phyloP scores from a whole-genome alignment of 2,329 filamentous ascomycete species.

The Botrytis sinoallii region DNA sequence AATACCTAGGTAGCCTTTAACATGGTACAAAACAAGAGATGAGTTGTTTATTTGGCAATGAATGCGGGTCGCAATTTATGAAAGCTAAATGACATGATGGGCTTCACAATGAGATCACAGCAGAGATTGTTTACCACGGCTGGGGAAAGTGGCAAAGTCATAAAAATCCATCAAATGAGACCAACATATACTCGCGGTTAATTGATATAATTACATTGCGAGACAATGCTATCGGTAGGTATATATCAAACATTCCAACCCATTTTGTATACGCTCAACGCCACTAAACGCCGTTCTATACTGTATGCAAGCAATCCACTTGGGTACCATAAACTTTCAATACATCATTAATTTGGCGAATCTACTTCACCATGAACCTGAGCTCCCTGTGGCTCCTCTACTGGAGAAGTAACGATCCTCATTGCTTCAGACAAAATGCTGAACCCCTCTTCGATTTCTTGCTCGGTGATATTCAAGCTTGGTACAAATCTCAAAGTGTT shows the following conservation, averaged over 20 bases:
- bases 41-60: neutral
- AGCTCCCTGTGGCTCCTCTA: conserved; percentile 24
- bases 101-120: neutral
- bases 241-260: neutral
- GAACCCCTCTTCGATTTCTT: conserved; percentile 76
- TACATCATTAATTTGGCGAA: conserved; percentile 29
- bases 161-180: neutral
- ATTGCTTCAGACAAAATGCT: conserved; percentile 70
- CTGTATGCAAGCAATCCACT: neutral
- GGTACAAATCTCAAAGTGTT: conserved; percentile 94
- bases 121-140: neutral
- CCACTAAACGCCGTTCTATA: conserved; percentile 8
- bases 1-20: neutral
- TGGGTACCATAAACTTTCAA: neutral
- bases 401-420: conserved; percentile 23
- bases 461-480: conserved; percentile 73
- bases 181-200: neutral
- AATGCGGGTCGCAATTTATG: neutral
- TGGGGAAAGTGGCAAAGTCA: neutral
- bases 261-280: neutral
- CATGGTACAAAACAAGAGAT: neutral
- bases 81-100: neutral
- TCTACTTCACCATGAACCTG: conserved; percentile 32
- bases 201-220: neutral
- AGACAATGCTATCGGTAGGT: neutral